Evolutionary conservation across 2,329 filamentous ascomycete genomes (phyloP).

Genomic region (Aspergillus phoenicis): DNA sequence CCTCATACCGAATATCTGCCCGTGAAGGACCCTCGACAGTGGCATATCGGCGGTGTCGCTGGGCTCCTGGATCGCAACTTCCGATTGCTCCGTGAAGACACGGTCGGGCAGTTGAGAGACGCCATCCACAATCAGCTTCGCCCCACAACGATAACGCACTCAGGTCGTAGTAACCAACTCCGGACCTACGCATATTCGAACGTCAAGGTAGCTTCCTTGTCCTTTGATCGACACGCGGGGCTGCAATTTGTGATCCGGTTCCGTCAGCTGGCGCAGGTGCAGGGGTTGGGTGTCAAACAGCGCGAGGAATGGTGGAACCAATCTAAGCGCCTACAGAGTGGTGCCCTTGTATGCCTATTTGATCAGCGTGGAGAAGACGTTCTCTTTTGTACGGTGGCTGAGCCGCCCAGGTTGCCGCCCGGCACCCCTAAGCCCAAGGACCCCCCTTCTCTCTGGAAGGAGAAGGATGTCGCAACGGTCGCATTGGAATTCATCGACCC

Average conservation of each 20-base stretch:
- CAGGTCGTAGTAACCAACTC: not conserved
- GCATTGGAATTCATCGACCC: conserved; percentile 32
- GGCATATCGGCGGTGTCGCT: conserved; percentile 29
- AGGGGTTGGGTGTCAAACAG: conserved; percentile 6
- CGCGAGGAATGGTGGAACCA: conserved; percentile 33
- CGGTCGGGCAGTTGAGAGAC: conserved; percentile 35
- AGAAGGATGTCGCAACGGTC: conserved; percentile 31
- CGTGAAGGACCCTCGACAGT: conserved; percentile 32
- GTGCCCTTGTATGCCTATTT: conserved; percentile 34
- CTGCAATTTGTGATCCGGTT: conserved; percentile 28
- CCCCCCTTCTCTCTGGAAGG: conserved; percentile 26
- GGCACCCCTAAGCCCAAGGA: not conserved
- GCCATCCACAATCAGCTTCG: conserved; percentile 27
- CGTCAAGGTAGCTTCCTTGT: conserved; percentile 11
- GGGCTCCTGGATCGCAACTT: conserved; percentile 41
- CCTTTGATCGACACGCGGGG: conserved; percentile 22
- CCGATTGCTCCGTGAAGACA: conserved; percentile 42
- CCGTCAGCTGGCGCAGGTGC: conserved; percentile 26
- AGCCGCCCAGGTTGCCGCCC: not conserved
- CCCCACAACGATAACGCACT: conserved; percentile 9
- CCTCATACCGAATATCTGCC: conserved; percentile 37
- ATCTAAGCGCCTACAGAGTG: conserved; percentile 33
- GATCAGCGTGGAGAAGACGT: conserved; percentile 20
- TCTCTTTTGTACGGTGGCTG: conserved; percentile 31
- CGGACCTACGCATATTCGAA: conserved; percentile 12